Conservation (phyloP, 1,284 basidiomycete species). For the Papiliotrema laurentii region DNA sequence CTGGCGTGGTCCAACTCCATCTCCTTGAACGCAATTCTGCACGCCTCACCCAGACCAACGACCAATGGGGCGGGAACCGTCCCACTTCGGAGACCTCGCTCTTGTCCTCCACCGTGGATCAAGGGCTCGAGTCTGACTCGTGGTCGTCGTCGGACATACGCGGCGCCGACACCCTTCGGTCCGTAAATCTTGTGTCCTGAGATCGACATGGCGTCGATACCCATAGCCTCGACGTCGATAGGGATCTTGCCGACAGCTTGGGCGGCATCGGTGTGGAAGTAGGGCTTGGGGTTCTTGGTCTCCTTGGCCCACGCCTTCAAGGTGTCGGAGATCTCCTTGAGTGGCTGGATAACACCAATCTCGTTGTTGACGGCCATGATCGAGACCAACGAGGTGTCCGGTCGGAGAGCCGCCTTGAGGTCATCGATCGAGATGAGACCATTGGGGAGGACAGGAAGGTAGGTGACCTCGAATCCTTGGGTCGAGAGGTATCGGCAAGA, state of each 20-base stretch:
- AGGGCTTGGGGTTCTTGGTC: constrained; percentile 73
- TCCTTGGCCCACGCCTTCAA: constrained; percentile 51
- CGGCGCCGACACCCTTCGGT: constrained; percentile 93
- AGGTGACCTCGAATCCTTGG: constrained; percentile 97
- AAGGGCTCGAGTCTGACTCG: constrained; percentile 93
- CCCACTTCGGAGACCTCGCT: constrained; percentile 89
- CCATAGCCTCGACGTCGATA: constrained; percentile 90
- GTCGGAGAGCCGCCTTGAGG: constrained; percentile 76
- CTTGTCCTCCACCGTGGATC: constrained; percentile 94
- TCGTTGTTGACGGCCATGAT: constrained; percentile 99
- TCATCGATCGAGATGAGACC: constrained; percentile 74
- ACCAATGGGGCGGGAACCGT: constrained; percentile 86
- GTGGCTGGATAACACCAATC: constrained; percentile 96
- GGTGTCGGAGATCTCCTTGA: constrained; percentile 89
- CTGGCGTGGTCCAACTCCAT: constrained; percentile 86
- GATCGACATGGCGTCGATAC: constrained; percentile 92
- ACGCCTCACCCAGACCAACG: constrained; percentile 93
- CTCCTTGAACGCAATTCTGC: constrained; percentile 83
- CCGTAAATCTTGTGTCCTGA: constrained; percentile 98
- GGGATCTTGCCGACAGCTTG: constrained; percentile 91
- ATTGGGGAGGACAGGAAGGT: constrained; percentile 85
- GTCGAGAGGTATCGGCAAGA: constrained; percentile 93
- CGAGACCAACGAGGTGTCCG: constrained; percentile 80
- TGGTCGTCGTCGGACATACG: constrained; percentile 88
- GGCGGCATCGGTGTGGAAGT: constrained; percentile 97